phyloP scores from a whole-genome alignment of 2,329 filamentous ascomycete genomes.

The Colletotrichum plurivorum region DNA sequence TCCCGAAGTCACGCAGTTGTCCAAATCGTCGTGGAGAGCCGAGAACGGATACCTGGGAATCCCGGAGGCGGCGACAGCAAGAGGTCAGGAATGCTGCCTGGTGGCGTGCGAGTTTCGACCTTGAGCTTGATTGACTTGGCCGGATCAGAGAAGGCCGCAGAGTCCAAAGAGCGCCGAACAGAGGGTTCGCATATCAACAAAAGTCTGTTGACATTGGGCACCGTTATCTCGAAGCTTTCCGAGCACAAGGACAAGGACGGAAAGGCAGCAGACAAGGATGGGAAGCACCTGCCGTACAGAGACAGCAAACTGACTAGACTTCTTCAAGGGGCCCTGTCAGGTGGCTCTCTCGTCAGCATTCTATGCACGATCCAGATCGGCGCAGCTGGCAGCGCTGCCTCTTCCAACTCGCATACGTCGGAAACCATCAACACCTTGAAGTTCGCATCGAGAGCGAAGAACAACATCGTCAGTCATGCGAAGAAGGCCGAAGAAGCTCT shows the following conservation, averaged over 20 bases:
- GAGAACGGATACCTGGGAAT: conserved; percentile 81
- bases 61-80: conserved; percentile 68
- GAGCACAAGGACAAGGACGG: conserved; percentile 87
- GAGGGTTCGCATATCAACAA: conserved; percentile 99
- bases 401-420: conserved; percentile 80
- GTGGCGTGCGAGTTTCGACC: conserved; percentile 95
- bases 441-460: conserved; percentile 96
- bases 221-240: conserved; percentile 93
- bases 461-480: conserved; percentile 97
- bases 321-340: conserved; percentile 91
- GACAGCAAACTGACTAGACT: conserved; percentile 97
- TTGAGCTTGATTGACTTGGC: conserved; percentile 96
- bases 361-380: conserved; percentile 96
- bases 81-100: conserved; percentile 79
- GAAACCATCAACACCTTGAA: conserved; percentile 98
- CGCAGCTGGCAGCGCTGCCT: conserved; percentile 78
- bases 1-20: conserved; percentile 98
- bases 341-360: conserved; percentile 95
- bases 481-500: conserved; percentile 94
- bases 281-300: conserved; percentile 93
- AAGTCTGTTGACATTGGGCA: conserved; percentile 93
- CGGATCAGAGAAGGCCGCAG: conserved; percentile 95
- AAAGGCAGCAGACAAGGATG: conserved; percentile 82
- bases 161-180: conserved; percentile 92
- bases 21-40: conserved; percentile 97